Conservation (phyloP, 139 green algal species). For the Coelastrella sp. region DNA sequence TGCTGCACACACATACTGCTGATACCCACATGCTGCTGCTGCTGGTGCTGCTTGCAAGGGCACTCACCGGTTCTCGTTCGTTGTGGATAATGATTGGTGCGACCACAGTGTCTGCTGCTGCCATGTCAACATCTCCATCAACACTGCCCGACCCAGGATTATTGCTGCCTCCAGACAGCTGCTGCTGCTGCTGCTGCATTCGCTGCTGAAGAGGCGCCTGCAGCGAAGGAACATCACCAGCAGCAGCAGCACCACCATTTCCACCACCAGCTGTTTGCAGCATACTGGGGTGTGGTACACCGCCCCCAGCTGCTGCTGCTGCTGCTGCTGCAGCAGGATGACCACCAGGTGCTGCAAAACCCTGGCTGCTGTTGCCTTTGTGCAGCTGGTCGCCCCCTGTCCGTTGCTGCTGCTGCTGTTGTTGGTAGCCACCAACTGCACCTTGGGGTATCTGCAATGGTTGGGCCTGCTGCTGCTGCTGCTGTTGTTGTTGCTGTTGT, state of each 20-base stretch:
- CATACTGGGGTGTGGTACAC: background rate
- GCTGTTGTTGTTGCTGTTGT: constrained; percentile 45
- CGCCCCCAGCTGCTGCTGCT: constrained; percentile 6
- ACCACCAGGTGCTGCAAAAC: background rate
- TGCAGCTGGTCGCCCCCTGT: background rate
- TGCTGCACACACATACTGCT: background rate
- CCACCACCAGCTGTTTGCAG: constrained; percentile 3
- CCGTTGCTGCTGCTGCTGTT: constrained; percentile 35
- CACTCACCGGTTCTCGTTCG: constrained; percentile 66
- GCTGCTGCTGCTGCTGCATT: constrained; percentile 19
- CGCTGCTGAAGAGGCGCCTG: constrained; percentile 4
- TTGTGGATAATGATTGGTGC: constrained; percentile 71
- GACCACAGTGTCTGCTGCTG: constrained; percentile 61
- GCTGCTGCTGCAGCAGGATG: constrained; percentile 42
- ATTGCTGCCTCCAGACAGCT: constrained; percentile 37
- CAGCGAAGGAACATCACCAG: background rate
- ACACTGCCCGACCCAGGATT: background rate
- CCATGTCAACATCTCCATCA: constrained; percentile 74
- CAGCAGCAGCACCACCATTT: constrained; percentile 32
- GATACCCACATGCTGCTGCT: too few species aligned
- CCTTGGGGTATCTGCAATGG: background rate
- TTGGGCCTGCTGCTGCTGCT: constrained; percentile 26
- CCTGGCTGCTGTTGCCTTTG: background rate
- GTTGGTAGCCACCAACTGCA: background rate
- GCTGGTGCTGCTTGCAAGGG: background rate